These are phyloP conservation scores for Glarea lozoyensis DNA, from an alignment of 495 filamentous ascomycete genomes.

Conservation along the genomic window DNA sequence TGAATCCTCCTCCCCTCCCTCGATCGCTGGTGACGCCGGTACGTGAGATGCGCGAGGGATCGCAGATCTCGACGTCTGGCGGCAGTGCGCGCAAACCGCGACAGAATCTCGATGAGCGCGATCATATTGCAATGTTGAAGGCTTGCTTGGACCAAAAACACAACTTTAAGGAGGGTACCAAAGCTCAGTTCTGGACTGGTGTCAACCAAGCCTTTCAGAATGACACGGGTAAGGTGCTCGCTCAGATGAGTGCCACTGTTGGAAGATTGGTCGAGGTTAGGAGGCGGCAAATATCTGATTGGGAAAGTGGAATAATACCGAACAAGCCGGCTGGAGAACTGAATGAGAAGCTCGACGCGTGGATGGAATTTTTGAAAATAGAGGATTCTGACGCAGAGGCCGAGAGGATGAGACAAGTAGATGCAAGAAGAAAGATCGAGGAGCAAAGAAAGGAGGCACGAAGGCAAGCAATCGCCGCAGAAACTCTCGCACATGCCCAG, in stretches of 20 bases:
- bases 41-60: constrained; percentile 21
- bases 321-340: constrained; percentile 19
- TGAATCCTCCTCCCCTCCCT: constrained; percentile 20
- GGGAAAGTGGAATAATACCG: constrained; percentile 21
- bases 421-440: constrained; percentile 16
- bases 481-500: constrained; percentile 5
- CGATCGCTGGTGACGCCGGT: constrained; percentile 16
- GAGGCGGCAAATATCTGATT: constrained; percentile 21
- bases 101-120: constrained; percentile 21
- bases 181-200: constrained; percentile 20
- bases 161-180: constrained; percentile 20
- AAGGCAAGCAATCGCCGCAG: constrained; percentile 20
- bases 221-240: constrained; percentile 20
- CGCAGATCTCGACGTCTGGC: constrained; percentile 12
- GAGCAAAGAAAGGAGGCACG: constrained; percentile 20
- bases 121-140: constrained; percentile 21
- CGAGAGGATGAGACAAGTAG: constrained; percentile 21
- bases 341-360: constrained; percentile 16
- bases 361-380: constrained; percentile 20
- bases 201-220: constrained; percentile 19
- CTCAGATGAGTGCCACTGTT: constrained; percentile 23
- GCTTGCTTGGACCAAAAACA: constrained; percentile 18
- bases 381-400: constrained; percentile 22
- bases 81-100: constrained; percentile 19
- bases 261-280: constrained; percentile 19